These are phyloP conservation scores for Didymosphaeria variabile DNA, from an alignment of 2,329 filamentous ascomycete genomes.

Conservation along the genomic window DNA sequence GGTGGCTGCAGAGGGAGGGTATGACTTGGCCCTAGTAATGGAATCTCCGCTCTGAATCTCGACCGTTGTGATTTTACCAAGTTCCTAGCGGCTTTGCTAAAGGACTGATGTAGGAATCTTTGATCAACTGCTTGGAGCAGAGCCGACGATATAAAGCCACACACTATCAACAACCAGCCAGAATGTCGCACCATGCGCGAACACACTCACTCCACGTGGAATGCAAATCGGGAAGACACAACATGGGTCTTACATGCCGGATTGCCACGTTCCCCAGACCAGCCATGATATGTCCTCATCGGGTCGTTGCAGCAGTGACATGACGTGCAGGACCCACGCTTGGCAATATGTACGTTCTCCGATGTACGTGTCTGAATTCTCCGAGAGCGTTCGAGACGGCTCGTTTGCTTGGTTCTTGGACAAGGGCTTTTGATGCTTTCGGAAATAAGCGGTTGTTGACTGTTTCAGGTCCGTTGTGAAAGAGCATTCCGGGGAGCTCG, in stretches of 20 bases:
- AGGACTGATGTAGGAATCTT: neutral
- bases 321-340: constrained; percentile 19
- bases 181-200: constrained; percentile 25
- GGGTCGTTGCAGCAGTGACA: constrained; percentile 15
- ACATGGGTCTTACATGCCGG: constrained; percentile 30
- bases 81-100: neutral
- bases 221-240: constrained; percentile 36
- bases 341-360: constrained; percentile 16
- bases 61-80: neutral
- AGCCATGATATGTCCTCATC: constrained; percentile 16
- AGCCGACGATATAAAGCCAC: constrained; percentile 18
- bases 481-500: constrained; percentile 36
- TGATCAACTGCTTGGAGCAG: neutral
- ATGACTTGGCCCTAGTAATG: neutral
- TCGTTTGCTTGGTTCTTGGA: constrained; percentile 4
- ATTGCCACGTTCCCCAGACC: constrained; percentile 20
- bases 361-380: constrained; percentile 15
- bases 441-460: constrained; percentile 17
- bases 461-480: constrained; percentile 9
- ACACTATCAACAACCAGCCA: constrained; percentile 23
- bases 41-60: no score
- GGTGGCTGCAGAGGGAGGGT: neutral
- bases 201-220: constrained; percentile 38
- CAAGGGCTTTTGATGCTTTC: neutral
- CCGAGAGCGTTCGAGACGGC: constrained; percentile 2